Conservation (phyloP, 2,329 filamentous ascomycete genomes). For the Ophiostoma perfectum region DNA sequence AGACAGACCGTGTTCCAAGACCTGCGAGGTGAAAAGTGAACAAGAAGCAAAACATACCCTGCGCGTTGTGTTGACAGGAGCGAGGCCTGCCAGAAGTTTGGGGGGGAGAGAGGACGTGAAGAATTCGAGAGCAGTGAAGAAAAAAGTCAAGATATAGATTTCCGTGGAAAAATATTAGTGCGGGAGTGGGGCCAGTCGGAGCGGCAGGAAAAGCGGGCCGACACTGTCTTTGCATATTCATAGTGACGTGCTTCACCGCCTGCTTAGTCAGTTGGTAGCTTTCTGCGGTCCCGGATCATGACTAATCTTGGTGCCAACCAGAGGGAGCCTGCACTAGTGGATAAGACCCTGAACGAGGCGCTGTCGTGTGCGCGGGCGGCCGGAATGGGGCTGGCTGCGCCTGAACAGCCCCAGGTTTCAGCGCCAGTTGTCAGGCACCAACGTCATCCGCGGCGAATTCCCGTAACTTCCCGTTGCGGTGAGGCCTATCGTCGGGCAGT, state of each 20-base stretch:
- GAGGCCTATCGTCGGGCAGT: background rate
- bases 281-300: background rate
- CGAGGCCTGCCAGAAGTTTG: constrained; percentile 11
- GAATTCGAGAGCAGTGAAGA: constrained; percentile 17
- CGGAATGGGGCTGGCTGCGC: background rate
- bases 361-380: background rate
- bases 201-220: background rate
- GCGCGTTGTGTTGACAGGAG: constrained; percentile 8
- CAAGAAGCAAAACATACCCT: background rate
- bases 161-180: constrained; percentile 22
- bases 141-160: constrained; percentile 14
- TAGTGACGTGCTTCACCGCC: background rate
- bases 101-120: constrained; percentile 18
- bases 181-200: constrained; percentile 15
- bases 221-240: background rate
- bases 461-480: constrained; percentile 20
- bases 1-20: constrained; percentile 27
- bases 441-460: constrained; percentile 22
- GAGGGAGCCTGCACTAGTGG: constrained; percentile 17
- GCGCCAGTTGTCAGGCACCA: constrained; percentile 18
- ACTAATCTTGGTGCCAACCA: background rate
- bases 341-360: background rate
- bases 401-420: background rate
- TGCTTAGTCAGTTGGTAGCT: constrained; percentile 12
- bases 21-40: constrained; percentile 29